phyloP scores from a whole-genome alignment of 2,329 filamentous ascomycete species.

The Cryphonectria carpinicola region DNA sequence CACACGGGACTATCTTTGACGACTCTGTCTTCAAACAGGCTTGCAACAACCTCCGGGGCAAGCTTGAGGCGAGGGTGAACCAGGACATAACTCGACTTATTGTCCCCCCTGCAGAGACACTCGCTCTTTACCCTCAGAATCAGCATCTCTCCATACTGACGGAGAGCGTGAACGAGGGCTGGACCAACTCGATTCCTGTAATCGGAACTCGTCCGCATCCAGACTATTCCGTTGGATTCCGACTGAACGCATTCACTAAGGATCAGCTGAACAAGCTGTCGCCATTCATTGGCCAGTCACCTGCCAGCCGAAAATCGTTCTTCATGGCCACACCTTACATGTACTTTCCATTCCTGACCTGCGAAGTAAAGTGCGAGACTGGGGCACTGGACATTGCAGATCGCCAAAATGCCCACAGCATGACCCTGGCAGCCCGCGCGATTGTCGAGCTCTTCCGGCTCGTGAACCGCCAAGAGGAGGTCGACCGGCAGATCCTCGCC shows the following conservation, averaged over 20 bases:
- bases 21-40: slow-evolving; percentile 40
- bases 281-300: slow-evolving; percentile 40
- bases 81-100: slow-evolving; percentile 39
- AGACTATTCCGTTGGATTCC: slow-evolving; percentile 47
- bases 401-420: background rate
- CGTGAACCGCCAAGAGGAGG: background rate
- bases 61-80: slow-evolving; percentile 41
- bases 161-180: slow-evolving; percentile 48
- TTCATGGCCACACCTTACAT: background rate
- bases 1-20: slow-evolving; percentile 39
- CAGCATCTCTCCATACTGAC: slow-evolving; percentile 37
- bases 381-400: background rate
- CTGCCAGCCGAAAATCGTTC: background rate
- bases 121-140: slow-evolving; percentile 35
- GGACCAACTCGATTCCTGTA: slow-evolving; percentile 45
- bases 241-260: slow-evolving; percentile 45
- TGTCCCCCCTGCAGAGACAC: slow-evolving; percentile 40
- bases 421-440: background rate
- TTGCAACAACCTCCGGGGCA: slow-evolving; percentile 36
- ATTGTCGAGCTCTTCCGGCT: background rate
- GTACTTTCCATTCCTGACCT: background rate
- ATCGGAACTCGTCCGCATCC: slow-evolving; percentile 45
- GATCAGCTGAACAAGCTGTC: slow-evolving; percentile 47
- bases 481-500: background rate
- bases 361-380: background rate